Evolutionary conservation across 2,329 filamentous ascomycete genomes (phyloP).

Genomic region (Colletotrichum australisinense): DNA sequence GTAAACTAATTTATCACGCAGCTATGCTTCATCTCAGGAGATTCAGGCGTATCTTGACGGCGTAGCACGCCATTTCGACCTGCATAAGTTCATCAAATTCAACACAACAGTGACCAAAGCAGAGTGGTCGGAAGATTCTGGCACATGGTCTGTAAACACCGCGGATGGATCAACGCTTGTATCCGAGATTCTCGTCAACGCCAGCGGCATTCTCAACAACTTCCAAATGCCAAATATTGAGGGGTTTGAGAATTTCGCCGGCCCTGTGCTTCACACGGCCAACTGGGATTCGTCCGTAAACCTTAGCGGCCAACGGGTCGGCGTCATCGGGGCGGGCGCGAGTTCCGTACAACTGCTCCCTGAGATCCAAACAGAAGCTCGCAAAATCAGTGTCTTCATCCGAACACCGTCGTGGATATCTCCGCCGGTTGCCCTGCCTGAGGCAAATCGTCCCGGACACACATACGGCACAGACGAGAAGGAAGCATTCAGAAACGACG

Average conservation of each 20-base stretch:
- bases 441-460: slow-evolving; percentile 25
- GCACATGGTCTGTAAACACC: slow-evolving; percentile 47
- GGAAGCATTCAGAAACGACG: slow-evolving; percentile 15
- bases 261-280: slow-evolving; percentile 56
- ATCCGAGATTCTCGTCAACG: slow-evolving; percentile 38
- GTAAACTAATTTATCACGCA: not conserved
- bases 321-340: slow-evolving; percentile 47
- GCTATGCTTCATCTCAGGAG: slow-evolving; percentile 50
- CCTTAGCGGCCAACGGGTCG: slow-evolving; percentile 48
- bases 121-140: slow-evolving; percentile 48
- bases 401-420: slow-evolving; percentile 59
- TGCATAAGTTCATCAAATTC: slow-evolving; percentile 44
- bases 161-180: slow-evolving; percentile 16
- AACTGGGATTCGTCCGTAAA: slow-evolving; percentile 55
- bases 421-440: slow-evolving; percentile 39
- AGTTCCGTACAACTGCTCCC: slow-evolving; percentile 55
- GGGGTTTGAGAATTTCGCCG: slow-evolving; percentile 57
- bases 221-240: slow-evolving; percentile 61
- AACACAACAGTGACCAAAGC: slow-evolving; percentile 39
- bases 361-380: slow-evolving; percentile 52
- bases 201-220: slow-evolving; percentile 42
- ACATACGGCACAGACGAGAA: slow-evolving; percentile 16
- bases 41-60: slow-evolving; percentile 53
- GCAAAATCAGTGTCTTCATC: slow-evolving; percentile 57
- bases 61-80: slow-evolving; percentile 48